phyloP scores from a whole-genome alignment of 306 rosid genomes.

The Pueraria montana region DNA sequence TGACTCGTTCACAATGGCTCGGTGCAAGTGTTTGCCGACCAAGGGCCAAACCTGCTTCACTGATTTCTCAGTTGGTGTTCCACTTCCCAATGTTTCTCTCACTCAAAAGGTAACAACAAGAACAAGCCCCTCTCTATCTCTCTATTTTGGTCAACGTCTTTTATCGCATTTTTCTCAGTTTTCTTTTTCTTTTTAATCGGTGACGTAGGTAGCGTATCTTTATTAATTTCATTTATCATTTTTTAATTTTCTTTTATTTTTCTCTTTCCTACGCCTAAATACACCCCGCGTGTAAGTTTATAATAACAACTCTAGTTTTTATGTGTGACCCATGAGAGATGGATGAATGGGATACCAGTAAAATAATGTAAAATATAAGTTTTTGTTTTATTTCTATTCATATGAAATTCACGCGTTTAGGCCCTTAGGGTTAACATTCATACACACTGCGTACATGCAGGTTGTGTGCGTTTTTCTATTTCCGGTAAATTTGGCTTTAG shows the following conservation, averaged over 20 bases:
- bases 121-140: background rate
- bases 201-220: too few species aligned
- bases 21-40: conserved; percentile 79
- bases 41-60: conserved; percentile 70
- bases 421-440: background rate
- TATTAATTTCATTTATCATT: too few species aligned
- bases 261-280: too few species aligned
- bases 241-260: too few species aligned
- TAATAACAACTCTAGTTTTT: too few species aligned
- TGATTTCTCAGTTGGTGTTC: conserved; percentile 58
- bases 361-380: too few species aligned
- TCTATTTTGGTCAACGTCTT: conserved; percentile 42
- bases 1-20: conserved; percentile 66
- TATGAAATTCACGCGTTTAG: background rate
- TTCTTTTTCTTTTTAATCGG: background rate
- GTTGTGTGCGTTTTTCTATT: background rate
- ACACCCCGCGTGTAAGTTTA: too few species aligned
- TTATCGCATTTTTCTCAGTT: background rate
- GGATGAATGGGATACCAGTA: background rate
- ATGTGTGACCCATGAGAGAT: background rate
- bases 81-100: conserved; percentile 73
- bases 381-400: background rate
- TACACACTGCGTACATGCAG: background rate
- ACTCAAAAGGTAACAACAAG: conserved; percentile 88
- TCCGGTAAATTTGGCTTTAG: background rate